phyloP scores from a whole-genome alignment of 2,329 filamentous ascomycete species.

The Rugonectria rugulosa region DNA sequence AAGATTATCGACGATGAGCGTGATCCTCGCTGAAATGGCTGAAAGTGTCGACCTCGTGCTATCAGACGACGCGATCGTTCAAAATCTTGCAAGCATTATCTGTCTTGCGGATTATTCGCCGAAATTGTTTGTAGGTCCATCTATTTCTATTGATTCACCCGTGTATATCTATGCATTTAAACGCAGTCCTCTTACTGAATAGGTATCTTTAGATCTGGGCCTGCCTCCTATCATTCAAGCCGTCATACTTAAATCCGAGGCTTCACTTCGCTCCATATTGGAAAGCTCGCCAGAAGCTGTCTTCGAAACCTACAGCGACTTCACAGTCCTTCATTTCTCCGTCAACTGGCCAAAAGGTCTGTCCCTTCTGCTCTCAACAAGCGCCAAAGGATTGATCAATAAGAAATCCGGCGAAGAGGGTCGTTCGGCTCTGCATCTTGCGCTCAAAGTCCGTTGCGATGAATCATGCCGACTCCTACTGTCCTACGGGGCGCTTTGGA shows the following conservation, averaged over 20 bases:
- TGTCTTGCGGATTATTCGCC: too few relatives aligned
- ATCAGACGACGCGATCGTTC: too few relatives aligned
- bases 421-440: neutral
- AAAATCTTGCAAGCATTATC: too few relatives aligned
- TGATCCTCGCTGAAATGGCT: too few relatives aligned
- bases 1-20: too few relatives aligned
- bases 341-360: neutral
- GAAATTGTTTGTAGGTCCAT: too few relatives aligned
- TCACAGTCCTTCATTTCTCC: neutral
- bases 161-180: too few relatives aligned
- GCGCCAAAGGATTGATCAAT: neutral
- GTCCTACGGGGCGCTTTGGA: neutral
- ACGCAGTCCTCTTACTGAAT: too few relatives aligned
- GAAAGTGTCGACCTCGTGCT: too few relatives aligned
- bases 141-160: too few relatives aligned
- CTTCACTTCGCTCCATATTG: neutral
- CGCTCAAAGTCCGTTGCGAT: neutral
- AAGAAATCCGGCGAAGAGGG: too few relatives aligned
- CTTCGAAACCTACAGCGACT: neutral
- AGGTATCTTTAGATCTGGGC: neutral
- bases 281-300: neutral
- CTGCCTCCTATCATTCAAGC: neutral
- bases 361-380: neutral
- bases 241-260: neutral
- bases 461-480: neutral